A percentile compares a stretch with the other conserved stretches of the same genome.
Conservation (phyloP, 768 basidiomycete genomes). For the Suillus spraguei region DNA sequence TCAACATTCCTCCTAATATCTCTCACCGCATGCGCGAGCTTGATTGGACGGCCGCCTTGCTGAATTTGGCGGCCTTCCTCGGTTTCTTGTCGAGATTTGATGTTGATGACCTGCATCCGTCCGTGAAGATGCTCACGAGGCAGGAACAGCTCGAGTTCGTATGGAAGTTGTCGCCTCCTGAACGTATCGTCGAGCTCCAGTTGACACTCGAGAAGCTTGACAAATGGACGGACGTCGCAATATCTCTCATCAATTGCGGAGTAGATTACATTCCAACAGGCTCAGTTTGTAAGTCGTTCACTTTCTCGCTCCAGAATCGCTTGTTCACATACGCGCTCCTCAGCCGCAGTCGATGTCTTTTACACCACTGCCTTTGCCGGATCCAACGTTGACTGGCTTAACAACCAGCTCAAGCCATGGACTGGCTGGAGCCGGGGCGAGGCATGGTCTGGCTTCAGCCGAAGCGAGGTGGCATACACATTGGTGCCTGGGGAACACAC, state of each 20-base stretch:
- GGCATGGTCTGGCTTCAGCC: conserved; percentile 2
- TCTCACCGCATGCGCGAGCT: conserved; percentile 44
- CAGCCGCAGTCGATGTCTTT: conserved; percentile 26
- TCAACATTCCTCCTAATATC: conserved; percentile 41
- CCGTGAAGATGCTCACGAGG: conserved; percentile 21
- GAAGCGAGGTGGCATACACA: conserved; percentile 13
- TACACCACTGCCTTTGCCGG: conserved; percentile 29
- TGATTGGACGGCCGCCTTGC: conserved; percentile 40
- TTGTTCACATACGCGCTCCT: conserved; percentile 9
- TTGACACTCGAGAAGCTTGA: conserved; percentile 25
- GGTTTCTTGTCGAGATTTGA: conserved; percentile 31
- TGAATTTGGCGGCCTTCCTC: conserved; percentile 45
- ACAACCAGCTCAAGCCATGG: conserved; percentile 31
- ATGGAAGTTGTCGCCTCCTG: conserved; percentile 30
- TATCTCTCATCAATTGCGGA: conserved; percentile 32
- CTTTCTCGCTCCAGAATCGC: not conserved
- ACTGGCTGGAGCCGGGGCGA: not conserved
- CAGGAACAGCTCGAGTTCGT: conserved; percentile 26
- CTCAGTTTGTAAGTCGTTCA: conserved; percentile 29
- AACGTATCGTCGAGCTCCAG: conserved; percentile 31
- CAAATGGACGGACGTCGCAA: conserved; percentile 33
- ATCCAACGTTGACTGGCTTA: conserved; percentile 29
- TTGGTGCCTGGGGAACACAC: conserved; percentile 32
- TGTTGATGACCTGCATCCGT: conserved; percentile 23
- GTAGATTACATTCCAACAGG: conserved; percentile 27